Base-by-base conservation (phyloP, 2,329 filamentous ascomycete species). In the Colletotrichum musicola region DNA sequence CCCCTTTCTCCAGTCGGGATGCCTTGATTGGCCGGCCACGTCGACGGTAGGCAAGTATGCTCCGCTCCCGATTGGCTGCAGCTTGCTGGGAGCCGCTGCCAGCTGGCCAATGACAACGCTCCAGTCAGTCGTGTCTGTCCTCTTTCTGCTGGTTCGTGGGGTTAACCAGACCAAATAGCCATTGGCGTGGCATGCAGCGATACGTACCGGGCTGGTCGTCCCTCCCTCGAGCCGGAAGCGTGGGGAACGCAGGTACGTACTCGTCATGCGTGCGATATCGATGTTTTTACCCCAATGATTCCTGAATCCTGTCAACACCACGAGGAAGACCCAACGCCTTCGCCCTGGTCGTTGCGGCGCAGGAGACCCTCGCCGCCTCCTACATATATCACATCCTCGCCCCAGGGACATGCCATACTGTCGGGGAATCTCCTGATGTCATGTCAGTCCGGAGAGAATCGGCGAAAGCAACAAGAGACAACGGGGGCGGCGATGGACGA, bases 241-340 rank as follows among this genome's bases (percentile, higher is more conserved):
- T 69, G 66, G 66, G 62, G 62, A 68, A 56, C 49, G 12, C 16
- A n/a, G 62, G 61, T 61, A 69, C 66, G 65, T 69, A 66, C 42
- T 38, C 49, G 13, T 20, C 35, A 44, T 38, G 12, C 51, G 3
- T 35, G 25, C 25, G n/a, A 38, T 54, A 49, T 59, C 60, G 40
- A 64, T 54, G 30, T 30, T 55, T 9, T 27, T 35, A 35, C 46
- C 60, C 49, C 61, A 64, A 57, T 27, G 18, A 25, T 38, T 63
- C 35, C 49, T 22, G 30, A 27, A 56, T 35, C 12, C 62, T 25
- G 42, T 46, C 62, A 65, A 50, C 61, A 35, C 18, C 61, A 35
- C 14, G 38, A 55, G 59, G 47, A 30, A 64, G 25, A 35, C 54
- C 22, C 54, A 59, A 55, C 47, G 20, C 16, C 40, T 38, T 49